These are phyloP conservation scores for Cyclostephanos tholiformis DNA, from an alignment of 108 stramenopile genomes.

Conservation along the genomic window DNA sequence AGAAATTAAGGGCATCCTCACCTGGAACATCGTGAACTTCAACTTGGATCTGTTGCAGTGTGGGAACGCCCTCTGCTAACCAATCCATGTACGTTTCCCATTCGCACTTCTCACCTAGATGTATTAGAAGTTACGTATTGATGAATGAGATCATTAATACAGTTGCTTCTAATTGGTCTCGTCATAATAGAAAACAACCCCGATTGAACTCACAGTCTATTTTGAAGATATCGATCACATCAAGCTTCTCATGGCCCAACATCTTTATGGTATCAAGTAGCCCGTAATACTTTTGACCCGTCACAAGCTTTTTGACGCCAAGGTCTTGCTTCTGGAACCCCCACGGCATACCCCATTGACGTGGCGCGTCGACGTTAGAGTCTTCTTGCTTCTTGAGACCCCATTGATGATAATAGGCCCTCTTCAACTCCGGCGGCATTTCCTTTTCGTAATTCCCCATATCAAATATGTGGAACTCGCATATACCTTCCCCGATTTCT, in stretches of 20 bases:
- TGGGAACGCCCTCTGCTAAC: slow-evolving; percentile 34
- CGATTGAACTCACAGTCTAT: neutral
- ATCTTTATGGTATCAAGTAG: slow-evolving; percentile 45
- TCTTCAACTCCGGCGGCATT: slow-evolving; percentile 36
- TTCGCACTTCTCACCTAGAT: slow-evolving; percentile 74
- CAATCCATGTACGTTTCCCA: slow-evolving; percentile 52
- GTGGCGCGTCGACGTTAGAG: neutral
- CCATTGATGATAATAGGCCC: slow-evolving; percentile 62
- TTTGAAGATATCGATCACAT: slow-evolving; percentile 55
- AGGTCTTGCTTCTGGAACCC: too few species aligned
- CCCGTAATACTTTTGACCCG: slow-evolving; percentile 19
- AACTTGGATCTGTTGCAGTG: slow-evolving; percentile 47
- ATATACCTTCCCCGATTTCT: slow-evolving; percentile 36
- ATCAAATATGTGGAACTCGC: slow-evolving; percentile 72
- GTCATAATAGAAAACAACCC: too few species aligned
- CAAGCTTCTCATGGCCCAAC: slow-evolving; percentile 56
- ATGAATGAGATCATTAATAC: too few species aligned
- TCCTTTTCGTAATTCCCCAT: slow-evolving; percentile 35
- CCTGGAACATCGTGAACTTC: slow-evolving; percentile 42
- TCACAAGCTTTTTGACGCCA: too few species aligned
- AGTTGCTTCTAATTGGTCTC: too few species aligned
- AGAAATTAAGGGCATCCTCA: slow-evolving; percentile 40
- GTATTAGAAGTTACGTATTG: too few species aligned
- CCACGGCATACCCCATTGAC: neutral
- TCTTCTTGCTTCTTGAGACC: slow-evolving; percentile 52